These are phyloP conservation scores for Gentiana macrophylla DNA, from an alignment of 257 asterid species.

Conservation along the genomic window DNA sequence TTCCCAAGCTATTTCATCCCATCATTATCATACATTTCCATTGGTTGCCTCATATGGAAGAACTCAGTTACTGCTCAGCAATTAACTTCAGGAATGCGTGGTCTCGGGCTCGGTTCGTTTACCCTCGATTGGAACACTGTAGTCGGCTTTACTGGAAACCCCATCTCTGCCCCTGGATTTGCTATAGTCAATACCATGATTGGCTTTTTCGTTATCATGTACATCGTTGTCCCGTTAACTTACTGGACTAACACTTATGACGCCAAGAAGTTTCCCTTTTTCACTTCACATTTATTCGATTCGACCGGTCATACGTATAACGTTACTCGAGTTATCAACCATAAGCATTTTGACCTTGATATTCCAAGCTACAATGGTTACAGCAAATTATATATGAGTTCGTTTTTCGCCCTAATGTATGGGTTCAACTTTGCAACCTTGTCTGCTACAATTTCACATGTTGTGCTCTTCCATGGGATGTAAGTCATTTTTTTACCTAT, in stretches of 20 bases:
- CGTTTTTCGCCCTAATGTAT: slow-evolving; percentile 51
- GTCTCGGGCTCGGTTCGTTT: slow-evolving; percentile 19
- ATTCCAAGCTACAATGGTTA: slow-evolving; percentile 22
- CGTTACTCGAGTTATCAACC: slow-evolving; percentile 34
- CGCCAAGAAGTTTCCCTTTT: slow-evolving; percentile 47
- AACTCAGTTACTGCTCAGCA: slow-evolving; percentile 16
- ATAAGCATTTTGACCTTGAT: slow-evolving; percentile 23
- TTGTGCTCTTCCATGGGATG: slow-evolving; percentile 51
- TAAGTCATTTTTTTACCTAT: slow-evolving; percentile 13
- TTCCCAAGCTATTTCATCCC: slow-evolving; percentile 16
- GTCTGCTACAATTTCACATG: slow-evolving; percentile 56
- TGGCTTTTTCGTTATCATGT: slow-evolving; percentile 5
- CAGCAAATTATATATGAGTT: slow-evolving; percentile 51
- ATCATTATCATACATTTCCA: slow-evolving; percentile 10
- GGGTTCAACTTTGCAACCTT: slow-evolving; percentile 65
- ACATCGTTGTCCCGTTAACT: slow-evolving; percentile 30
- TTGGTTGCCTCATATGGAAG: slow-evolving; percentile 12
- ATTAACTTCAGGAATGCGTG: slow-evolving; percentile 16
- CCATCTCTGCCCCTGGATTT: slow-evolving; percentile 8
- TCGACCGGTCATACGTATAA: slow-evolving; percentile 19
- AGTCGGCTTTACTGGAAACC: slow-evolving; percentile 10
- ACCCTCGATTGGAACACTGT: slow-evolving; percentile 17
- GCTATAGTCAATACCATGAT: slow-evolving; percentile 10
- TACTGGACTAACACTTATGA: slow-evolving; percentile 37
- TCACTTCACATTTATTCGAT: slow-evolving; percentile 39